Percentiles rank a stretch among this genome's conserved stretches.
These are phyloP conservation scores for Globisporangium solare DNA, from an alignment of 352 stramenopile species.

Conservation along the genomic window DNA sequence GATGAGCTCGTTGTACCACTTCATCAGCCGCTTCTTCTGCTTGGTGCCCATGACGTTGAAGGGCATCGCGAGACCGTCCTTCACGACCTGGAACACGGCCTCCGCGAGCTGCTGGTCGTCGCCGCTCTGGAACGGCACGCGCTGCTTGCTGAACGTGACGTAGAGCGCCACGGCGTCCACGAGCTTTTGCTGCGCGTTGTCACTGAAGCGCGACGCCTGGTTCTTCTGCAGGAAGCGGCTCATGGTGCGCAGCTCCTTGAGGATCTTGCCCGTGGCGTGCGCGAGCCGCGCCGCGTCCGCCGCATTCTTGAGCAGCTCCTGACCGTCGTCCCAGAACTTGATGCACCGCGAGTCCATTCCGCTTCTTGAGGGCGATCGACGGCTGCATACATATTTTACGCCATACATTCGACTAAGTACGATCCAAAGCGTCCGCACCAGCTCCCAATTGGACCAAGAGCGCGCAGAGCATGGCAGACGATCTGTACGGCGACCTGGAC, in stretches of 20 bases:
- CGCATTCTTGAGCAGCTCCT: slow-evolving; percentile 34
- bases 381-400: neutral
- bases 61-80: slow-evolving; percentile 79
- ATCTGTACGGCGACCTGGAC: slow-evolving; percentile 81
- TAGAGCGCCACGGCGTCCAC: slow-evolving; percentile 68
- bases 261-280: slow-evolving; percentile 41
- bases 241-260: slow-evolving; percentile 72
- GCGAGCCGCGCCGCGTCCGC: slow-evolving; percentile 19
- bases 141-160: slow-evolving; percentile 55
- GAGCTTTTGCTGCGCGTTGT: slow-evolving; percentile 76
- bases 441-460: neutral
- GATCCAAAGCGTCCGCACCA: neutral
- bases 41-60: slow-evolving; percentile 79
- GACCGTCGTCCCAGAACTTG: slow-evolving; percentile 78
- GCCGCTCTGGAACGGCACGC: slow-evolving; percentile 9
- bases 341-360: slow-evolving; percentile 58
- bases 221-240: slow-evolving; percentile 77
- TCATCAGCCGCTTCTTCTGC: slow-evolving; percentile 78
- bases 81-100: slow-evolving; percentile 61
- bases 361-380: neutral
- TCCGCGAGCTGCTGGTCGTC: slow-evolving; percentile 44
- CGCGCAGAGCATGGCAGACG: slow-evolving; percentile 23
- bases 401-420: too few species aligned
- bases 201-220: slow-evolving; percentile 71
- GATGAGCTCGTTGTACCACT: slow-evolving; percentile 85